These are phyloP conservation scores for Rhodomyrtus psidioides DNA, from an alignment of 441 rosid genomes.

Conservation along the genomic window DNA sequence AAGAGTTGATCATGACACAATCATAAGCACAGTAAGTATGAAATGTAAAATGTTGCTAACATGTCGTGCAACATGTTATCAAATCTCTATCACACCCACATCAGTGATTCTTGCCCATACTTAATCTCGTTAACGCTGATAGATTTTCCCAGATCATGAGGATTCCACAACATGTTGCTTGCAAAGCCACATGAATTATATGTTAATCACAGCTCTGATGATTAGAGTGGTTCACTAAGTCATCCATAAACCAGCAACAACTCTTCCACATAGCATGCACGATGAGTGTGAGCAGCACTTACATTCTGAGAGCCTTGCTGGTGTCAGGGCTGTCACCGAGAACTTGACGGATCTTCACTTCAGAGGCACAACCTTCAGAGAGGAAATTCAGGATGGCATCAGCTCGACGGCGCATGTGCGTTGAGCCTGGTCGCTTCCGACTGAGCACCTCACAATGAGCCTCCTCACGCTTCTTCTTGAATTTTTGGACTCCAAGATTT, in stretches of 20 bases:
- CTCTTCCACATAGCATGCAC: neutral
- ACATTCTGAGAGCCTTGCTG: conserved; percentile 95
- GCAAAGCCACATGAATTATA: neutral
- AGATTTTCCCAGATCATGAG: neutral
- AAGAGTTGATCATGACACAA: neutral
- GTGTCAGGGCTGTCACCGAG: conserved; percentile 93
- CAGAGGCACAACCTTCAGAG: conserved; percentile 50
- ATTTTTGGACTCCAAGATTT: conserved; percentile 13
- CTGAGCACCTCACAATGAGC: conserved; percentile 7
- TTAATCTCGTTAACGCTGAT: neutral
- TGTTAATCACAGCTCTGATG: neutral
- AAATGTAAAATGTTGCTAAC: neutral
- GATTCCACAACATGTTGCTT: neutral
- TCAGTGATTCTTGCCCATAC: neutral
- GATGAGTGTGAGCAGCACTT: neutral
- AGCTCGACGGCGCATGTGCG: conserved; percentile 51
- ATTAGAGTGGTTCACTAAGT: neutral
- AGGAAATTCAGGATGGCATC: conserved; percentile 67
- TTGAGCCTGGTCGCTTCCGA: conserved; percentile 23
- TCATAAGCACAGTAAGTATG: neutral
- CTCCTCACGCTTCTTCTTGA: conserved; percentile 7
- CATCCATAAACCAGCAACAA: neutral
- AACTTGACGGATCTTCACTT: conserved; percentile 58
- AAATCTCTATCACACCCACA: neutral
- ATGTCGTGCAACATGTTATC: neutral